Evolutionary conservation across 345 rosid species (phyloP), one percentile per base, ranked within the genome.

Genomic region (Corchorus capsularis): DNA sequence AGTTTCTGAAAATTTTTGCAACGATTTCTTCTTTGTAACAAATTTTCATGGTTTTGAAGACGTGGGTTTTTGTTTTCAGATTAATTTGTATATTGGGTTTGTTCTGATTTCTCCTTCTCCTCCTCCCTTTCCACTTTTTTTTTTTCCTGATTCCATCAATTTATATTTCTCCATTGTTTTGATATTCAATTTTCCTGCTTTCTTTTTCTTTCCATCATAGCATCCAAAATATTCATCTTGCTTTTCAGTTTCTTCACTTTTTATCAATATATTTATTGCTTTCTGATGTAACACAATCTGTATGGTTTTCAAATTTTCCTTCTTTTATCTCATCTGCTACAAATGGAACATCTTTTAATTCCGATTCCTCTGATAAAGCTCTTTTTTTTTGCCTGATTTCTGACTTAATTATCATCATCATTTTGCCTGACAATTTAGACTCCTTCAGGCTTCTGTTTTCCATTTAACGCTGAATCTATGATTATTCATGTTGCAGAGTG

Each of bases 271-370:
- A 39, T 49, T 14, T 52, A 56, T 27, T 62, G 17, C n/a, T 75
- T 16, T 55, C 55, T 52, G 15, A 66, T 34, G 1, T 22, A 60
- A 4, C 37, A 5, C 16, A 60, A 70, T 72, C 22, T 17, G 27
- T 72, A 54, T 82, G 85, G 82, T 82, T 79, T 75, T 22, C 45
- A 50, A 15, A 66, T 69, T 66, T 63, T 49, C 20, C 35, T 77
- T 60, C 60, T 50, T 27, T 27, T 5, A 22, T 71, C 53, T 50
- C 61, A 10, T 49, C 69, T 69, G 4, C 32, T 13, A 20, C 35
- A 14, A 53, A 59, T 37, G 77, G 39, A 73, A 45, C 52, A n/a
- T 77, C 10, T 54, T 8, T 80, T 69, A 77, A 72, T 75, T 77
- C 73, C 64, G 79, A 79, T 77, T 47, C 32, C 35, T 35, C 68